A percentile compares a stretch with the other conserved stretches of the same genome.
Conservation (phyloP, 78 protist genomes). For the Dictyostelium capitatum region DNA sequence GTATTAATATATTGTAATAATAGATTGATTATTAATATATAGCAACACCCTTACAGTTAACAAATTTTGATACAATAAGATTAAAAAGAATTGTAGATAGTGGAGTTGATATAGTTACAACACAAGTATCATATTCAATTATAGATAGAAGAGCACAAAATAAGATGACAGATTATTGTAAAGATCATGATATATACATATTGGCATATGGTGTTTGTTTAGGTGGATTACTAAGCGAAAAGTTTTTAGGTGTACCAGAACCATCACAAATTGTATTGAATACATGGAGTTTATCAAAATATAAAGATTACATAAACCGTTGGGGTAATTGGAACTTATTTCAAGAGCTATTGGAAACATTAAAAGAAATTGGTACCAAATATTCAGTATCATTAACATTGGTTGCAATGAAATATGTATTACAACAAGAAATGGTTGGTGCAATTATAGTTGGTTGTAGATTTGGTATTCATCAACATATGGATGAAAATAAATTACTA, state of each 20-base stretch:
- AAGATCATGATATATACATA: constrained; percentile 31
- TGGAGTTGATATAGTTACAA: constrained; percentile 12
- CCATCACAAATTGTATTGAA: constrained; percentile 68
- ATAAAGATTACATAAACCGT: constrained; percentile 48
- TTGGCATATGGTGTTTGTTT: constrained; percentile 78
- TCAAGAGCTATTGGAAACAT: constrained; percentile 53
- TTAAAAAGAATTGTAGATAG: constrained; percentile 31
- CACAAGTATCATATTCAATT: constrained; percentile 57
- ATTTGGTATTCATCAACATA: constrained; percentile 60
- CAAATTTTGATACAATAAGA: constrained; percentile 71
- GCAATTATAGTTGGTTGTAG: constrained; percentile 61
- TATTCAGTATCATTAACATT: constrained; percentile 48
- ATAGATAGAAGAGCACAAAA: constrained; percentile 50
- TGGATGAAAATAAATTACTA: constrained; percentile 35
- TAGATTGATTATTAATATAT: not conserved
- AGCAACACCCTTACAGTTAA: constrained; percentile 28
- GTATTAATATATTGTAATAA: not conserved
- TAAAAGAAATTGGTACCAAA: constrained; percentile 45
- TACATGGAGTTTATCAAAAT: constrained; percentile 74
- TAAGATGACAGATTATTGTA: constrained; percentile 41
- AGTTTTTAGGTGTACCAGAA: constrained; percentile 80
- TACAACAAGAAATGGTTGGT: constrained; percentile 40
- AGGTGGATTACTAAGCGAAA: constrained; percentile 71
- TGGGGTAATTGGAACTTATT: constrained; percentile 78
- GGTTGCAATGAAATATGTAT: constrained; percentile 48